A percentile compares a stretch with the other conserved stretches of the same genome.
Evolutionary conservation across 2,329 filamentous ascomycete species (phyloP).

Genomic region (Clonostachys byssicola): DNA sequence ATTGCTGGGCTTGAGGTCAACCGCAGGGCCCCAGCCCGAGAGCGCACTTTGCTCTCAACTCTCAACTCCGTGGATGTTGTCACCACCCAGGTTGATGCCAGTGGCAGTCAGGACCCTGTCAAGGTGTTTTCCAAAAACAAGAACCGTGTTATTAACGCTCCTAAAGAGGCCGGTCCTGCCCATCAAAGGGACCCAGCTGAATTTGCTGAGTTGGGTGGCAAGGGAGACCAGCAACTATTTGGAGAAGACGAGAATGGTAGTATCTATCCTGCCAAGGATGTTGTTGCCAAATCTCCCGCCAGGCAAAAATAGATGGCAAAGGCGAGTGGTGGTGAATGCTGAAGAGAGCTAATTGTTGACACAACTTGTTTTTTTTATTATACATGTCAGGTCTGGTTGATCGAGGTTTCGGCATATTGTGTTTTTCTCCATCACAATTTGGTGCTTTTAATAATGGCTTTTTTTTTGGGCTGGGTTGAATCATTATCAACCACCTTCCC

Average conservation of each 20-base stretch:
- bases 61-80: slow-evolving; percentile 68
- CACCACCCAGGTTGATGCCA: slow-evolving; percentile 46
- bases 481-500: not conserved
- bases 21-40: slow-evolving; percentile 72
- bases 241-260: slow-evolving; percentile 56
- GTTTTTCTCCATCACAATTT: too few relatives aligned
- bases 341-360: not conserved
- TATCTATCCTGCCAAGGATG: slow-evolving; percentile 36
- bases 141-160: slow-evolving; percentile 25
- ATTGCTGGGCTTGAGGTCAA: slow-evolving; percentile 79
- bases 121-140: slow-evolving; percentile 75
- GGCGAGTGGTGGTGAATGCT: slow-evolving; percentile 8
- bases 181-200: slow-evolving; percentile 65
- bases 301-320: slow-evolving; percentile 23
- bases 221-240: slow-evolving; percentile 77
- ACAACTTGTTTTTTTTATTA: not conserved
- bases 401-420: not conserved
- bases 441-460: too few relatives aligned
- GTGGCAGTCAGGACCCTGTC: slow-evolving; percentile 53
- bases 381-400: too few relatives aligned
- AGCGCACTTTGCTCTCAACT: slow-evolving; percentile 79
- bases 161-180: slow-evolving; percentile 62
- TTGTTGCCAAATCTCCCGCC: slow-evolving; percentile 16
- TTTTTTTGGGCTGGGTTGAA: too few relatives aligned
- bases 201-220: slow-evolving; percentile 81